These are phyloP conservation scores for Xylaria flabelliformis DNA, from an alignment of 495 filamentous ascomycete genomes.

Conservation along the genomic window DNA sequence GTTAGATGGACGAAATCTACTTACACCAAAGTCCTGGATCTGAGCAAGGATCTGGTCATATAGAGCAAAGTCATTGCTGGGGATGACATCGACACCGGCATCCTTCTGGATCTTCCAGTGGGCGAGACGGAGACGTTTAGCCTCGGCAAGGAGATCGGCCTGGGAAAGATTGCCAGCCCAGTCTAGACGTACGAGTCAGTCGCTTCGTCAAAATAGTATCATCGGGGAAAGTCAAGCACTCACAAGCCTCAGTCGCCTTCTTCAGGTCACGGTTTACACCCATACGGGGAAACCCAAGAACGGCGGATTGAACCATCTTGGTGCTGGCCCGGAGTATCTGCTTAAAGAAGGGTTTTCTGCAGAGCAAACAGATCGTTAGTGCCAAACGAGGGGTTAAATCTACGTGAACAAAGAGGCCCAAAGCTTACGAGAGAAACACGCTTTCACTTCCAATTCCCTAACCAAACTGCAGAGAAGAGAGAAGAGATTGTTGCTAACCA, in stretches of 20 bases:
- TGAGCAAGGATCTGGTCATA: conserved; percentile 99
- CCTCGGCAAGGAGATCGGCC: conserved; percentile 86
- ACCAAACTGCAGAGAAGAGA: conserved; percentile 24
- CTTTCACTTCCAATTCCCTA: conserved; percentile 38
- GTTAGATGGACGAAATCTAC: conserved; percentile 39
- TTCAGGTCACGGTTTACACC: conserved; percentile 98
- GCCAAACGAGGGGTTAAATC: not conserved
- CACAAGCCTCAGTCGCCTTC: conserved; percentile 93
- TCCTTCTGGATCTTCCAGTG: conserved; percentile 99
- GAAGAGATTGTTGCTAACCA: conserved; percentile 27
- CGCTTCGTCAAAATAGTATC: not conserved
- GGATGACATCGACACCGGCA: conserved; percentile 94
- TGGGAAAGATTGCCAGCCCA: conserved; percentile 94
- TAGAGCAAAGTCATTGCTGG: conserved; percentile 98
- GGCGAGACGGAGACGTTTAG: conserved; percentile 90
- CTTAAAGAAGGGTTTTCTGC: conserved; percentile 34
- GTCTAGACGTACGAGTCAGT: conserved; percentile 55
- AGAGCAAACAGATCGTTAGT: conserved; percentile 13
- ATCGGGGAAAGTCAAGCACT: conserved; percentile 26
- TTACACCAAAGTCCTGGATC: conserved; percentile 96
- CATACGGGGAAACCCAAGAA: conserved; percentile 92
- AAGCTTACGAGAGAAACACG: conserved; percentile 36
- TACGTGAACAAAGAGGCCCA: conserved; percentile 21
- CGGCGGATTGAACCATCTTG: conserved; percentile 79
- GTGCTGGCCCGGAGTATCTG: conserved; percentile 40